Evolutionary conservation across 1,139 yeast species (phyloP).

Genomic region (Scheffersomyces segobiensis): DNA sequence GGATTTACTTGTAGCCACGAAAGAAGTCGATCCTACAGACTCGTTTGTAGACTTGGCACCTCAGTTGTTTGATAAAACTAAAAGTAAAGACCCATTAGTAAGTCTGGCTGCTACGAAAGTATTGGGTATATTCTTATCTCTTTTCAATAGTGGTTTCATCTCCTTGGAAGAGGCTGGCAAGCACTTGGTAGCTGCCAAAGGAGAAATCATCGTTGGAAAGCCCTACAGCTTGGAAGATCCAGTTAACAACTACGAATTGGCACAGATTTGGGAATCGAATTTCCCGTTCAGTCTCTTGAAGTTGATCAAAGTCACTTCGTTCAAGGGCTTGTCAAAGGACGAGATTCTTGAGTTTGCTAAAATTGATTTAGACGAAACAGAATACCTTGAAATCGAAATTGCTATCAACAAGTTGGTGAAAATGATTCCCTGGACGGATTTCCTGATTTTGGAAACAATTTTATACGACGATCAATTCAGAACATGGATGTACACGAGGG

Average conservation of each 20-base stretch:
- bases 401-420: conserved; percentile 6
- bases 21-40: conserved; percentile 6
- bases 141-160: conserved; percentile 9
- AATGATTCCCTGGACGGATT: conserved; percentile 8
- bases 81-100: conserved; percentile 1
- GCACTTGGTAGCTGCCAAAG: conserved; percentile 3
- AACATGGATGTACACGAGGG: conserved; percentile 3
- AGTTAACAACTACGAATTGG: conserved; percentile 7
- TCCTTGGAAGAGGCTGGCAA: conserved; percentile 3
- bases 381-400: conserved; percentile 2
- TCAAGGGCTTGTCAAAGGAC: conserved; percentile 1
- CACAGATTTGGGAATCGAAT: background rate
- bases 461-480: conserved; percentile 2
- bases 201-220: conserved; percentile 1
- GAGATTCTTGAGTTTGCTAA: conserved; percentile 3
- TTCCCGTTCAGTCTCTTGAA: background rate
- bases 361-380: conserved; percentile 1
- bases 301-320: background rate
- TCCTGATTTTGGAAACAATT: conserved; percentile 7
- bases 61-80: conserved; percentile 4
- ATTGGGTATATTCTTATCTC: conserved; percentile 5
- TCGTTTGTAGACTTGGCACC: conserved; percentile 9
- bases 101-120: conserved; percentile 6
- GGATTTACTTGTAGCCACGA: conserved; percentile 7
- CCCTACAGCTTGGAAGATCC: conserved; percentile 2